Evolutionary conservation across 345 rosid genomes (phyloP), one percentile per base, ranked within the genome.

Genomic region (Firmiana major): DNA sequence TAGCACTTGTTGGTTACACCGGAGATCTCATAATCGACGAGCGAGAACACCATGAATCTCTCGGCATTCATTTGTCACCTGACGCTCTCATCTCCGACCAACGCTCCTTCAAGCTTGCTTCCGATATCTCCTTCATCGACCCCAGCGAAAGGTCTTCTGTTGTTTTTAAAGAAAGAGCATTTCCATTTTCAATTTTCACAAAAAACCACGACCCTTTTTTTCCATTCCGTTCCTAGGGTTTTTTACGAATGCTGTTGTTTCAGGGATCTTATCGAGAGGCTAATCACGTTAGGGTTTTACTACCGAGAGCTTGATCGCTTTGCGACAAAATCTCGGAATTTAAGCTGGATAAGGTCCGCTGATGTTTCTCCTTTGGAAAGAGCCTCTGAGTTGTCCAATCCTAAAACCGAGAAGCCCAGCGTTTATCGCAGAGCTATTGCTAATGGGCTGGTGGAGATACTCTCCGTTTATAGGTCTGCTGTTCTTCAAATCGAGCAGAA

Each of bases 21-120:
- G 97, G 99, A 69, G 98, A 95, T 83, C 92, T 96, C 72, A 89
- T 96, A 69, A 81, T 93, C 84, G 97, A 93, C 88, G 93, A 93
- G 85, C 81, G 93, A 36, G 99, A 92, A 80, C 95, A 88, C 77
- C 86, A 81, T 24, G 81, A 80, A 45, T 85, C 97, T 57, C 83
- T 86, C 67, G 94, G 92, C 82, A 81, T 90, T 77, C 54, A 53
- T 46, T 79, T 85, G 54, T 84, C 90, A 38, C 83, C 90, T 26
- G 91, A 91, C 82, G 85, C 92, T 17, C 85, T 92, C 73, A 77
- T 94, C 85, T 86, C 96, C 49, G 91, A 89, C 21, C 86, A 90
- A 58, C 81, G 83, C 75, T 77, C 97, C 73, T 93, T 92, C 88
- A 91, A 84, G 86, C 92, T 93, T 81, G 97, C 98, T 70, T 91